phyloP scores from a whole-genome alignment of 2,329 filamentous ascomycete genomes.

The Aschersonia sp. region DNA sequence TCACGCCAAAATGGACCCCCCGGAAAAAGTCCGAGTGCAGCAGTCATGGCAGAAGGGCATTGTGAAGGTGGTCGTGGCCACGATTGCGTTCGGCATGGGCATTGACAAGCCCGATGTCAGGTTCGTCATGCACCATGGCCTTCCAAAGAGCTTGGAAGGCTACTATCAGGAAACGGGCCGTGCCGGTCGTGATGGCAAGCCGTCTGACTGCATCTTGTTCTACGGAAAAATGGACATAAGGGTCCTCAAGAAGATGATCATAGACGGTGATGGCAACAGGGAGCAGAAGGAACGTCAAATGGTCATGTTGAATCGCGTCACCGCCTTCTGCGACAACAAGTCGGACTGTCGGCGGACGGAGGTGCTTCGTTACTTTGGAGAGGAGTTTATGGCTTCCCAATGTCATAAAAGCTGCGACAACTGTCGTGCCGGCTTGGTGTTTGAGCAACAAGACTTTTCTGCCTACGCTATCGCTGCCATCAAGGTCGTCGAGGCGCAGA shows the following conservation, averaged over 20 bases:
- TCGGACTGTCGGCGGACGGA: constrained; percentile 78
- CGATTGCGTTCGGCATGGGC: constrained; percentile 99
- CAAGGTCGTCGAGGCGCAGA: constrained; percentile 46
- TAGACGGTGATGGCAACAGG: constrained; percentile 57
- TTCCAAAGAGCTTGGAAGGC: constrained; percentile 91
- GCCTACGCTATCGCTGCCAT: constrained; percentile 58
- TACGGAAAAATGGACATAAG: constrained; percentile 69
- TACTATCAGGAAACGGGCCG: constrained; percentile 98
- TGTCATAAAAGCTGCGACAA: constrained; percentile 79
- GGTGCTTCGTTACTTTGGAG: constrained; percentile 88
- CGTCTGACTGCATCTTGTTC: constrained; percentile 80
- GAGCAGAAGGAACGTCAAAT: constrained; percentile 76
- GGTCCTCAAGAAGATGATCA: constrained; percentile 66
- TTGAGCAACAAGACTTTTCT: constrained; percentile 65
- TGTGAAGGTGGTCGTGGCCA: constrained; percentile 86
- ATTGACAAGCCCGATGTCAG: constrained; percentile 96
- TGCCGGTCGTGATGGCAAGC: constrained; percentile 78
- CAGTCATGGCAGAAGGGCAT: constrained; percentile 67
- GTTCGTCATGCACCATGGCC: constrained; percentile 84
- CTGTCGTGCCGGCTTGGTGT: constrained; percentile 58
- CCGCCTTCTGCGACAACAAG: constrained; percentile 80
- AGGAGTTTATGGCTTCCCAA: constrained; percentile 56
- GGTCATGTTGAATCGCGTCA: constrained; percentile 72
- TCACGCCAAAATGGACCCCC: constrained; percentile 61
- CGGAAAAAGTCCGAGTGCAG: constrained; percentile 59